Percentiles rank a stretch among this genome's conserved stretches.
Evolutionary conservation across 768 basidiomycete genomes (phyloP).

Genomic region (Leccinum barrowsii): DNA sequence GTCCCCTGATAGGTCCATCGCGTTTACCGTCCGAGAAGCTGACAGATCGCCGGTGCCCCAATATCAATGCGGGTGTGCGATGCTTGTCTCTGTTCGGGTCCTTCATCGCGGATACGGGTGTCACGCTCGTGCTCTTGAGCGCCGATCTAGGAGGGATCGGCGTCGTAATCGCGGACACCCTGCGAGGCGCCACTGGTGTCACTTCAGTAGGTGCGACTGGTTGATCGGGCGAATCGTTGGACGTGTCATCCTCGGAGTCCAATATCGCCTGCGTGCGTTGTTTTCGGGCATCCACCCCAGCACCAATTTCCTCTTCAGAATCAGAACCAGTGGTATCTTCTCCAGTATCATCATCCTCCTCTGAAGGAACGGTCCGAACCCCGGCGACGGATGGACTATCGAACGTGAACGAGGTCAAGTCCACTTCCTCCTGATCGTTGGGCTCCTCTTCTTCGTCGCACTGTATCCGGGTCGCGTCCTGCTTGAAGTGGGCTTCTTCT

Average conservation of each 20-base stretch:
- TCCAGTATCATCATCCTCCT: constrained; percentile 29
- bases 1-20: constrained; percentile 81
- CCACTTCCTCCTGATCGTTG: constrained; percentile 65
- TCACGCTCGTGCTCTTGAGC: constrained; percentile 43
- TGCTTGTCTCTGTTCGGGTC: constrained; percentile 45
- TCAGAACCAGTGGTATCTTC: constrained; percentile 41
- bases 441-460: constrained; percentile 34
- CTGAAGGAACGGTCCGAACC: constrained; percentile 47
- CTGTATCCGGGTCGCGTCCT: background rate
- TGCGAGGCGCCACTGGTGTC: constrained; percentile 22
- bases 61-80: constrained; percentile 51
- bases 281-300: constrained; percentile 3
- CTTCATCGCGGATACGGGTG: constrained; percentile 59
- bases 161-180: constrained; percentile 9
- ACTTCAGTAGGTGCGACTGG: background rate
- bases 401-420: constrained; percentile 69
- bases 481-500: constrained; percentile 1
- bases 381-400: constrained; percentile 56
- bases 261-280: constrained; percentile 10
- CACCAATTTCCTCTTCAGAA: constrained; percentile 27
- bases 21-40: constrained; percentile 95
- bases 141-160: constrained; percentile 38
- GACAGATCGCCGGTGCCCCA: constrained; percentile 73
- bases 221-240: constrained; percentile 13
- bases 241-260: constrained; percentile 39